Evolutionary conservation across 2,329 filamentous ascomycete genomes (phyloP).

Genomic region (Claviceps maximensis): DNA sequence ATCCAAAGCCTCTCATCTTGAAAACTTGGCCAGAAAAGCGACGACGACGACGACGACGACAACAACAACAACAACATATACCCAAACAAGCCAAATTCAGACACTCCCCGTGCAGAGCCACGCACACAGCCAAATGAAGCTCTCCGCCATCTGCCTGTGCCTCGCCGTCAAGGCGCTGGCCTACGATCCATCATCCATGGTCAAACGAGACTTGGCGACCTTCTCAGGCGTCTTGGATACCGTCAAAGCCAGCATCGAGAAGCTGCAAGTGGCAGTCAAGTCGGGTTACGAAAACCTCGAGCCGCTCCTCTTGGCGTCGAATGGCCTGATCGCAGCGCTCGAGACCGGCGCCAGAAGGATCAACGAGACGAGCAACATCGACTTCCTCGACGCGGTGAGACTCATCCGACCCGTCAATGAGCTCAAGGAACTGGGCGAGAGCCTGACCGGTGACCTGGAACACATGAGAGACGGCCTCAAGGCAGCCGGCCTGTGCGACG

Average conservation of each 20-base stretch:
- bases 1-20: neutral
- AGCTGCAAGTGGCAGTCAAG: neutral
- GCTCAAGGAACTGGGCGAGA: neutral
- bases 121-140: neutral
- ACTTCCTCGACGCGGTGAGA: neutral
- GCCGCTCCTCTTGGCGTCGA: neutral
- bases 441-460: neutral
- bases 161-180: neutral
- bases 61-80: neutral
- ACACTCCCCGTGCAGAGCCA: neutral
- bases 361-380: neutral
- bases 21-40: no score
- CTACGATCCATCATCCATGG: neutral
- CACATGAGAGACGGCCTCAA: neutral
- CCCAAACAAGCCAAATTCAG: neutral
- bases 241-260: neutral
- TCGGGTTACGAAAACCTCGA: neutral
- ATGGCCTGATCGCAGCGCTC: neutral
- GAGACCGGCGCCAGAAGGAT: neutral
- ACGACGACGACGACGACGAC: no score
- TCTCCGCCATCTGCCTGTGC: constrained; percentile 8
- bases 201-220: neutral
- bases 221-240: neutral
- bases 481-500: neutral
- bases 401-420: constrained; percentile 1